A percentile compares a stretch with the other conserved stretches of the same genome.
These are phyloP conservation scores for Diplodia corticola DNA, from an alignment of 2,329 filamentous ascomycete species.

Conservation along the genomic window DNA sequence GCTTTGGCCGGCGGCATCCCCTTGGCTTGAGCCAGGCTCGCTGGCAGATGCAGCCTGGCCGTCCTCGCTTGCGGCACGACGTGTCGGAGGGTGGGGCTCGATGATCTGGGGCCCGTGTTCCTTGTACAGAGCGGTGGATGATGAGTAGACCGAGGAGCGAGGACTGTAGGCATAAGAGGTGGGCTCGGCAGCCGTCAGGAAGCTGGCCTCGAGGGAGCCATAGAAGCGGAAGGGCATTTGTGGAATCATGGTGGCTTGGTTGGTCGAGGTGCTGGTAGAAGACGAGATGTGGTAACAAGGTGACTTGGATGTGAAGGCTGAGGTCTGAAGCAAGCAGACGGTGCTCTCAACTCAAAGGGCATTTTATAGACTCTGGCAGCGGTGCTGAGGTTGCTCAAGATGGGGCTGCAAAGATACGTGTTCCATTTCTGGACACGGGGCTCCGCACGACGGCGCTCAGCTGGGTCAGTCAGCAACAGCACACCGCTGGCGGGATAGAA, in stretches of 20 bases:
- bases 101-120: conserved; percentile 10
- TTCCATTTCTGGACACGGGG: conserved; percentile 1
- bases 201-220: conserved; percentile 11
- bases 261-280: not conserved
- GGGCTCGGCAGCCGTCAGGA: conserved; percentile 11
- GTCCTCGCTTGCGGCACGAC: not conserved
- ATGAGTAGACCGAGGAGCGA: conserved; percentile 3
- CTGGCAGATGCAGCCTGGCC: not conserved
- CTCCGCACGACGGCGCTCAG: not conserved
- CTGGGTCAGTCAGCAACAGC: conserved; percentile 18
- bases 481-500: not conserved
- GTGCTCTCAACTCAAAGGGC: not conserved
- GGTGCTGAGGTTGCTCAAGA: not conserved
- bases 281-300: not conserved
- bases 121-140: conserved; percentile 1
- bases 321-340: not conserved
- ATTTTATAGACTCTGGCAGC: not conserved
- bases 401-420: not conserved
- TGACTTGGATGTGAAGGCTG: not conserved
- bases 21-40: not conserved
- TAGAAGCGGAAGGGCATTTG: conserved; percentile 13
- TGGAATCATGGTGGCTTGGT: not conserved
- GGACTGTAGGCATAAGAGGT: conserved; percentile 9
- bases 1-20: not conserved
- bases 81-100: not conserved